Conservation (phyloP, 352 stramenopile species). For the Pythium biforme region DNA sequence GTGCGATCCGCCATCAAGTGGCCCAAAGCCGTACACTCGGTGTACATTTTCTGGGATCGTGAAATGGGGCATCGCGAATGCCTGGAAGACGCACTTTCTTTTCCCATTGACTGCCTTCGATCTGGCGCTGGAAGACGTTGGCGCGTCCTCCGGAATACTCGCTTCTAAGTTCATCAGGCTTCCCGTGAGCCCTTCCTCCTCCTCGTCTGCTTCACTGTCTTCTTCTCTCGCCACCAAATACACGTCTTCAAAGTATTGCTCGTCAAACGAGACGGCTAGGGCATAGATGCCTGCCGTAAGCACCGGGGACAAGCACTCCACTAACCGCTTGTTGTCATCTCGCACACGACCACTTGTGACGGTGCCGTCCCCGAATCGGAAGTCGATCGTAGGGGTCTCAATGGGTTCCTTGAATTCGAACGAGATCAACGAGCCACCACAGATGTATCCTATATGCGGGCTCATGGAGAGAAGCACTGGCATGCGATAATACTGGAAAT, state of each 20-base stretch:
- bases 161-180: not conserved
- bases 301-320: constrained; percentile 65
- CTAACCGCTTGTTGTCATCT: constrained; percentile 38
- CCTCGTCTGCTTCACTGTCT: not conserved
- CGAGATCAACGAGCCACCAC: constrained; percentile 55
- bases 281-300: constrained; percentile 40
- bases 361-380: constrained; percentile 48
- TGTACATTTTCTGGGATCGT: constrained; percentile 41
- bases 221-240: not conserved
- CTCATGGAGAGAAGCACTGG: constrained; percentile 50
- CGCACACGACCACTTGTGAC: constrained; percentile 22
- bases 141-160: constrained; percentile 1
- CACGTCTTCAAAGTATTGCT: constrained; percentile 57
- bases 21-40: constrained; percentile 49
- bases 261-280: constrained; percentile 64
- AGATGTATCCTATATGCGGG: constrained; percentile 56
- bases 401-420: constrained; percentile 65
- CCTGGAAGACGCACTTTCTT: constrained; percentile 37
- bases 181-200: not conserved
- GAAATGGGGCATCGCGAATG: constrained; percentile 59
- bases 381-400: constrained; percentile 55
- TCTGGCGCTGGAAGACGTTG: not conserved
- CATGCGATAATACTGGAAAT: constrained; percentile 57
- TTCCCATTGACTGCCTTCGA: not conserved
- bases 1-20: constrained; percentile 42